Conservation (phyloP, 192 early-diverging fungal genomes). For the Neocallimastix lanati region DNA sequence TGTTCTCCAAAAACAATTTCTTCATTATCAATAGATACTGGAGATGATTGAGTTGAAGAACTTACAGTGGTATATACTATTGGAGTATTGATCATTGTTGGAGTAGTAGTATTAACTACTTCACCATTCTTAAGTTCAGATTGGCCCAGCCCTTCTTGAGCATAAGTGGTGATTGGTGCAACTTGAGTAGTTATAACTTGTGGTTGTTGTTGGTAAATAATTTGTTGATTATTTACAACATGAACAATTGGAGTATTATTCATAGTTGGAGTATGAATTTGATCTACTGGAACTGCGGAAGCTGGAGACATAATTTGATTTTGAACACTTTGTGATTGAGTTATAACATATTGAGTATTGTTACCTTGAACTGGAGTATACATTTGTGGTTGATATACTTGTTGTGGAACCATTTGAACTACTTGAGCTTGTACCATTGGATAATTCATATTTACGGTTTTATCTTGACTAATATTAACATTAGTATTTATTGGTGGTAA, state of each 20-base stretch:
- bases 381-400: background rate
- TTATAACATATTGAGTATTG: background rate
- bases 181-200: background rate
- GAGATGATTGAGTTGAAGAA: background rate
- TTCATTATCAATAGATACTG: background rate
- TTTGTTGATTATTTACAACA: background rate
- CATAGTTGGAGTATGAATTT: background rate
- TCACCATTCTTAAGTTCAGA: background rate
- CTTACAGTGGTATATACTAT: background rate
- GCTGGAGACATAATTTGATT: background rate
- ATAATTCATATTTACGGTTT: background rate
- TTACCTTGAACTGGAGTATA: background rate
- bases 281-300: background rate
- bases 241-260: background rate
- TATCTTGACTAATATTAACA: background rate
- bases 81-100: background rate
- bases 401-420: background rate
- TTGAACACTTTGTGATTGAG: background rate
- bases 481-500: background rate
- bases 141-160: background rate
- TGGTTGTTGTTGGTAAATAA: too few relatives aligned
- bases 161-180: background rate
- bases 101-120: background rate
- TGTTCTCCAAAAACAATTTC: background rate
- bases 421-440: background rate